These are phyloP conservation scores for Agaricus sinodeliciosus DNA, from an alignment of 768 basidiomycete species.

Conservation along the genomic window DNA sequence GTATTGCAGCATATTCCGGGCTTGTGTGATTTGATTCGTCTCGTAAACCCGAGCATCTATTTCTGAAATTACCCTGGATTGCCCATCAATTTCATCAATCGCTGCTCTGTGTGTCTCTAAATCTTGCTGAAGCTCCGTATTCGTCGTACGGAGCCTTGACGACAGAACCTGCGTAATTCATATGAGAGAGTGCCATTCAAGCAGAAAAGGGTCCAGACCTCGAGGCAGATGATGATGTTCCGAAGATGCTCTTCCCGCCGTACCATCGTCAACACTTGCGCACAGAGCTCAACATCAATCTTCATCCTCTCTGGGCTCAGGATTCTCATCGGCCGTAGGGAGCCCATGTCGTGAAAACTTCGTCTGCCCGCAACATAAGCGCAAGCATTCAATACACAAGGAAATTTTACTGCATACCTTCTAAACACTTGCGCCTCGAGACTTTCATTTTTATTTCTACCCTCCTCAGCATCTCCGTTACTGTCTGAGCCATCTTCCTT, in stretches of 20 bases:
- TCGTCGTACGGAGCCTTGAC: conserved; percentile 44
- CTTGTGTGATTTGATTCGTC: conserved; percentile 50
- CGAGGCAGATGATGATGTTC: conserved; percentile 55
- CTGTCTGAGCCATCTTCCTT: not conserved
- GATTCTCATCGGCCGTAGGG: conserved; percentile 40
- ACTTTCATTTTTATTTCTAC: conserved; percentile 3
- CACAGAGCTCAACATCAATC: conserved; percentile 74
- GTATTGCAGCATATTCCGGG: conserved; percentile 62
- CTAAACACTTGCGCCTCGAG: conserved; percentile 14
- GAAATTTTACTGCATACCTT: conserved; percentile 17
- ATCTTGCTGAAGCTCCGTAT: conserved; percentile 50
- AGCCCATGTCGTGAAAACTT: conserved; percentile 58
- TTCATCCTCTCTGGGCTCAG: conserved; percentile 61
- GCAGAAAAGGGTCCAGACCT: conserved; percentile 25
- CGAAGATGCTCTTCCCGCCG: conserved; percentile 62
- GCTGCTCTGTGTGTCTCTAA: conserved; percentile 45
- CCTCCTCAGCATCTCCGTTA: not conserved
- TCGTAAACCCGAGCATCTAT: conserved; percentile 44
- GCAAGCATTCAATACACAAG: not conserved
- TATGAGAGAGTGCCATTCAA: not conserved
- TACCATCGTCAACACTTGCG: conserved; percentile 63
- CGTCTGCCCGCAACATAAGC: conserved; percentile 25
- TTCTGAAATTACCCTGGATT: conserved; percentile 40
- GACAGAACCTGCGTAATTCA: conserved; percentile 37
- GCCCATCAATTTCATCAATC: conserved; percentile 39